Percentiles rank a stretch among this genome's conserved stretches.
phyloP scores from a whole-genome alignment of 768 basidiomycete species.

The Ephemerocybe angulata region DNA sequence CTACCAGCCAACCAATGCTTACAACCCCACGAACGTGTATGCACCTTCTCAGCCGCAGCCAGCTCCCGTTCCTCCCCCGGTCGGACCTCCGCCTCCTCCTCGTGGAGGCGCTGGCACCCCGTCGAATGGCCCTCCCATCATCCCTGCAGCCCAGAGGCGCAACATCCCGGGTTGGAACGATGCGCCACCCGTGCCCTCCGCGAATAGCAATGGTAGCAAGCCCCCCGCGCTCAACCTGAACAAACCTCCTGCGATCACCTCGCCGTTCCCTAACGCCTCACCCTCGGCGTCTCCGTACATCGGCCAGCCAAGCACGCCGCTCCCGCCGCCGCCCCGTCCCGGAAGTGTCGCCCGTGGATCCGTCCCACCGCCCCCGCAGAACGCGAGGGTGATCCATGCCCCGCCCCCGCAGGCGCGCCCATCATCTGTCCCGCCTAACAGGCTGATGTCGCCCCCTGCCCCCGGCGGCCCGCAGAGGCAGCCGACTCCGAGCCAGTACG shows the following conservation, averaged over 20 bases:
- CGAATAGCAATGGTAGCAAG: conserved; percentile 47
- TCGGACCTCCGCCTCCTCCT: conserved; percentile 23
- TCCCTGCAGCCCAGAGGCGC: conserved; percentile 54
- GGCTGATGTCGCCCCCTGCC: conserved; percentile 32
- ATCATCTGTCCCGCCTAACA: conserved; percentile 23
- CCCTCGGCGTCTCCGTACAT: conserved; percentile 45
- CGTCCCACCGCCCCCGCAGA: conserved; percentile 32
- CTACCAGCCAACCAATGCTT: conserved; percentile 9
- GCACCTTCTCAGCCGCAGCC: conserved; percentile 13
- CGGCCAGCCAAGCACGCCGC: conserved; percentile 33
- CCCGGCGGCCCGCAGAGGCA: conserved; percentile 32
- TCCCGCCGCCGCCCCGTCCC: conserved; percentile 65
- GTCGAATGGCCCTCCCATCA: conserved; percentile 26
- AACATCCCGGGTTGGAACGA: conserved; percentile 93
- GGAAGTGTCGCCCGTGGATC: conserved; percentile 49
- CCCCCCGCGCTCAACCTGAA: conserved; percentile 43
- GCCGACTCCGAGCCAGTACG: conserved; percentile 49
- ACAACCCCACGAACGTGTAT: conserved; percentile 11
- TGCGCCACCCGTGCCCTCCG: conserved; percentile 52
- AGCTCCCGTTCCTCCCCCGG: conserved; percentile 11
- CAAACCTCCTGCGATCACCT: conserved; percentile 64
- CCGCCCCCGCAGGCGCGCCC: conserved; percentile 27
- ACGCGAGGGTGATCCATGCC: conserved; percentile 15
- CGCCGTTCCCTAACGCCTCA: conserved; percentile 80
- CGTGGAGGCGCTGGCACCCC: not conserved